A percentile compares a stretch with the other conserved stretches of the same genome.
Conservation (phyloP, 805 yeast genomes). For the Hanseniaspora lachancei region DNA sequence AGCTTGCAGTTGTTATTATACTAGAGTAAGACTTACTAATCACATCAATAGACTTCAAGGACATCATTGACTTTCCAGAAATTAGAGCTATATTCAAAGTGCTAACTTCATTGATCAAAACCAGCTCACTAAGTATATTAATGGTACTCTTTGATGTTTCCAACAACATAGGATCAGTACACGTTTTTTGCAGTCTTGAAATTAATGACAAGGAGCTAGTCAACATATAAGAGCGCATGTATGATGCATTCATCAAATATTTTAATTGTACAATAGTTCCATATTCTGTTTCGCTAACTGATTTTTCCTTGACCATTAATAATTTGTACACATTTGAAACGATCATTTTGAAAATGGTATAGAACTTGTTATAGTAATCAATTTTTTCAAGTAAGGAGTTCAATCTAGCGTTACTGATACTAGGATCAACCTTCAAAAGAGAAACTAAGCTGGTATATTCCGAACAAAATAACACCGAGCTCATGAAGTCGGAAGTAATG, state of each 20-base stretch:
- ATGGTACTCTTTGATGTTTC: neutral
- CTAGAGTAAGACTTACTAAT: neutral
- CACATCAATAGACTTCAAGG: conserved; percentile 1
- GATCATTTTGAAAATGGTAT: conserved; percentile 2
- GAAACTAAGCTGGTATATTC: neutral
- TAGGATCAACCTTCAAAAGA: neutral
- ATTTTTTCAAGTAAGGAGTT: neutral
- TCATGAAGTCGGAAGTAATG: conserved; percentile 4
- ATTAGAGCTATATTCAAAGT: neutral
- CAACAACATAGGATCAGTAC: neutral
- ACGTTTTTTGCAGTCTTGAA: neutral
- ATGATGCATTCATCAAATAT: conserved; percentile 7
- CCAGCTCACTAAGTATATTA: neutral
- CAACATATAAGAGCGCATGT: conserved; percentile 2
- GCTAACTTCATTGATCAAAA: neutral
- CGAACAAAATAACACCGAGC: neutral
- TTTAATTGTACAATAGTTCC: neutral
- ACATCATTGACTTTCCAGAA: neutral
- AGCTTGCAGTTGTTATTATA: neutral
- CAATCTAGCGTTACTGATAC: neutral
- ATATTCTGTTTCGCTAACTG: neutral
- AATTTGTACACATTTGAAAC: neutral
- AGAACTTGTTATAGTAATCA: neutral
- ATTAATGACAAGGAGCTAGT: conserved; percentile 2
- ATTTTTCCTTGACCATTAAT: neutral